Base-by-base conservation (phyloP, 306 rosid species). In the Dicorynia guianensis region DNA sequence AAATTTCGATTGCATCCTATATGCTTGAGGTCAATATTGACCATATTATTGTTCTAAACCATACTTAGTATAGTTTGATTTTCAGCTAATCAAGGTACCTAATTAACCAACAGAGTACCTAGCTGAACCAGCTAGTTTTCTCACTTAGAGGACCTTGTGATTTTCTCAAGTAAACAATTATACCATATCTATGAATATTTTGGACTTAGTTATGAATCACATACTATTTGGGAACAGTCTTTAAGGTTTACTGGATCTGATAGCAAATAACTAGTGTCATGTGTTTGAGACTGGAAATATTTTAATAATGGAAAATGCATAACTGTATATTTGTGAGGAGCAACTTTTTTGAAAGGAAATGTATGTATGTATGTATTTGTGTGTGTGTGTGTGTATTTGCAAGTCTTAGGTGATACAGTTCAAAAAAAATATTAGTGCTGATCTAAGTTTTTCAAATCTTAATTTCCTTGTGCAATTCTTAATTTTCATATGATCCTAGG, bases 221-320 rank as follows among this genome's bases (percentile, higher is more conserved):
- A 17, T 46, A 20, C 48, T 17, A 44, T 20, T 42, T 33, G 57
- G 56, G 56, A 75, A 19, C 14, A 62, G 56, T 54, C n/a, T 15
- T 75, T 30, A 66, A 42, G 40, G 56, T 64, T 75, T 52, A 53
- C 46, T 63, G 19, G 43, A n/a, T 63, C 20, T 75, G 72, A 63
- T 75, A 56, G 47, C 35, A 52, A 62, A 62, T 19, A 62, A 52
- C 78, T 52, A 12, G 17, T 18, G 13, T 36, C 42, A 39, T 43
- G 20, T 48, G 18, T 48, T 48, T 49, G 33, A 61, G 65, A 30
- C 55, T 40, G 8, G 46, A 40, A 5, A 6, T 55, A 1, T 20
- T 55, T 2, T 18, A 11, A 55, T 55, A 5, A 55, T 18, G 1
- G 13, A 14, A 55, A 55, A 25, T 20, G 14, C 14, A 55, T 18